Conservation (phyloP, 306 rosid genomes). For the Vigna angularis region DNA sequence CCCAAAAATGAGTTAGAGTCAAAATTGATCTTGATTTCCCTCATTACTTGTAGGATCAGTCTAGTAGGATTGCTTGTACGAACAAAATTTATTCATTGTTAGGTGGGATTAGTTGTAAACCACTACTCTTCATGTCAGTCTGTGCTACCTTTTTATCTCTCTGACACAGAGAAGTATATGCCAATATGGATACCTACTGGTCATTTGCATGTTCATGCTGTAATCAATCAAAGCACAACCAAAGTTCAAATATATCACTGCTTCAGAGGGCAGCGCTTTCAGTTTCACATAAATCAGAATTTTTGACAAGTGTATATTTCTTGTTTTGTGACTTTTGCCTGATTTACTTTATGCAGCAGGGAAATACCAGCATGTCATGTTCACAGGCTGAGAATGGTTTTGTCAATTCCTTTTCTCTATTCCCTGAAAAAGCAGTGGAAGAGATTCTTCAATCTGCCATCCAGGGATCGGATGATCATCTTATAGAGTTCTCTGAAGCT, state of each 20-base stretch:
- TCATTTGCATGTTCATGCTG: slow-evolving; percentile 11
- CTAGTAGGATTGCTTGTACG: neutral
- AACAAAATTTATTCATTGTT: slow-evolving; percentile 7
- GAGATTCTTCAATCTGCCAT: slow-evolving; percentile 76
- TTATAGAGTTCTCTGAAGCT: slow-evolving; percentile 94
- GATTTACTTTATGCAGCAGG: slow-evolving; percentile 58
- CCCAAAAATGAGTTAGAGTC: neutral
- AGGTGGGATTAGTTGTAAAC: slow-evolving; percentile 5
- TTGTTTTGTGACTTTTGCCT: slow-evolving; percentile 10
- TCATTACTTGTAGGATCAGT: slow-evolving; percentile 26
- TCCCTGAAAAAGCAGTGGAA: slow-evolving; percentile 81
- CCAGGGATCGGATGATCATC: slow-evolving; percentile 88
- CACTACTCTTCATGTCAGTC: neutral
- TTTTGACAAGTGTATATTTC: slow-evolving; percentile 23
- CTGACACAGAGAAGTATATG: slow-evolving; percentile 6
- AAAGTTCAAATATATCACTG: neutral
- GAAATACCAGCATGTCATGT: slow-evolving; percentile 57
- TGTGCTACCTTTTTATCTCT: neutral
- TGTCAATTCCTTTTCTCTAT: slow-evolving; percentile 64
- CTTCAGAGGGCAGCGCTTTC: slow-evolving; percentile 16
- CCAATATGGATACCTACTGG: neutral
- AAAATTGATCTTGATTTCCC: slow-evolving; percentile 14
- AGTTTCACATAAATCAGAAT: slow-evolving; percentile 1
- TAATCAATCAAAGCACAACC: neutral
- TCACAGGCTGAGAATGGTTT: slow-evolving; percentile 72